phyloP scores from a whole-genome alignment of 257 asterid genomes.

The Nicotiana knightiana region DNA sequence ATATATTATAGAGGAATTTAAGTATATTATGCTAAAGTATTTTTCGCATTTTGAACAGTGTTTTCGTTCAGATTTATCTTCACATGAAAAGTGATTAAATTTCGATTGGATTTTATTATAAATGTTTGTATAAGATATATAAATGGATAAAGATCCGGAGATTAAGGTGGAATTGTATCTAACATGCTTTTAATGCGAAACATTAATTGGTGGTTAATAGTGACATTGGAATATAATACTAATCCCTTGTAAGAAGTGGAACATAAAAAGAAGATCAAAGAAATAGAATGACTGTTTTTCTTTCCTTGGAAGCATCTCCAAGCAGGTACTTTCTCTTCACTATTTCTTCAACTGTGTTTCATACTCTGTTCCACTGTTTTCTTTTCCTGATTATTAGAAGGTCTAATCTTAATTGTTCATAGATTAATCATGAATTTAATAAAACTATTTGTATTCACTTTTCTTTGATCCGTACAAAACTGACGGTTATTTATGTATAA shows the following conservation, averaged over 20 bases:
- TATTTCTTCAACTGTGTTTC: neutral
- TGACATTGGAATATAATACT: neutral
- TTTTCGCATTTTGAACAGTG: too few species aligned
- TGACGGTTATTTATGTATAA: neutral
- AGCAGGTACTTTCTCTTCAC: slow-evolving; percentile 5
- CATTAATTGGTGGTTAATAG: neutral
- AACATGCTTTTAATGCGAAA: neutral
- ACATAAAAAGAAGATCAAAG: neutral
- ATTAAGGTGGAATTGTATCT: neutral
- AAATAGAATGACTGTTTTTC: neutral
- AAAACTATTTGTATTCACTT: neutral
- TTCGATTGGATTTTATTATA: too few species aligned
- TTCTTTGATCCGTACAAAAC: neutral
- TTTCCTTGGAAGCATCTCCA: neutral
- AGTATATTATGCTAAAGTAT: too few species aligned
- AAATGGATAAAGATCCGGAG: neutral
- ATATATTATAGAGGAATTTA: too few species aligned
- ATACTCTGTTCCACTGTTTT: neutral
- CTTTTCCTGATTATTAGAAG: neutral
- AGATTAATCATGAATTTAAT: neutral
- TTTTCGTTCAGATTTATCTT: too few species aligned
- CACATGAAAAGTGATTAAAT: too few species aligned
- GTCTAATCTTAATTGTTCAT: neutral
- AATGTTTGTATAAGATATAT: too few species aligned
- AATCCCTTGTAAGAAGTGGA: neutral